Conservation (phyloP, 768 basidiomycete species). For the Rhizopogon rudus region DNA sequence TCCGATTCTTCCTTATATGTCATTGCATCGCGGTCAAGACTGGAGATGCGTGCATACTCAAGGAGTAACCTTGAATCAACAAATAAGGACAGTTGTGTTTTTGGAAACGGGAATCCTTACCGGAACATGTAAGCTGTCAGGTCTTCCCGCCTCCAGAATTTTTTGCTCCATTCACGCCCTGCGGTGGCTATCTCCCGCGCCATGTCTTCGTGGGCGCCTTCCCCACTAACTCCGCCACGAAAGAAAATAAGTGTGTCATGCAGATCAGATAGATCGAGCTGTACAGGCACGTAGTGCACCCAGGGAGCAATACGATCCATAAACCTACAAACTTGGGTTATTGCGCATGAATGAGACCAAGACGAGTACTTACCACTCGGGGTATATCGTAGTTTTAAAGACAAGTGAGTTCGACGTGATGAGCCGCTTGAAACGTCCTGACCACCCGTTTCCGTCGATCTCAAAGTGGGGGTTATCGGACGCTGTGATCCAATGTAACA, state of each 20-base stretch:
- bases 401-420: slow-evolving; percentile 52
- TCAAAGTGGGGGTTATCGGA: neutral
- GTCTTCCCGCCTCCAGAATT: slow-evolving; percentile 58
- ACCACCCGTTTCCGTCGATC: slow-evolving; percentile 65
- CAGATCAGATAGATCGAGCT: slow-evolving; percentile 52
- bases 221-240: slow-evolving; percentile 55
- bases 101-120: slow-evolving; percentile 24
- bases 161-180: slow-evolving; percentile 52
- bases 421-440: slow-evolving; percentile 57
- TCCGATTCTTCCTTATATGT: slow-evolving; percentile 14
- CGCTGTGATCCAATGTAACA: neutral
- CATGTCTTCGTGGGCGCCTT: slow-evolving; percentile 55
- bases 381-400: slow-evolving; percentile 55
- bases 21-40: slow-evolving; percentile 40
- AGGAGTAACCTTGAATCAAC: slow-evolving; percentile 41
- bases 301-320: slow-evolving; percentile 50
- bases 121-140: slow-evolving; percentile 54
- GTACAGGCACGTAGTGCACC: slow-evolving; percentile 64
- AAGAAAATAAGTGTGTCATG: slow-evolving; percentile 74
- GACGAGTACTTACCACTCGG: slow-evolving; percentile 45
- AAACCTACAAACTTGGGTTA: slow-evolving; percentile 29
- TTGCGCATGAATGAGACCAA: neutral
- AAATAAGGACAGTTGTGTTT: neutral
- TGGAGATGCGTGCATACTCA: slow-evolving; percentile 52
- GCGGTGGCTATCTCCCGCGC: slow-evolving; percentile 51